A percentile compares a stretch with the other conserved stretches of the same genome.
Conservation (phyloP, 2,329 filamentous ascomycete species). For the Talaromyces sp. region DNA sequence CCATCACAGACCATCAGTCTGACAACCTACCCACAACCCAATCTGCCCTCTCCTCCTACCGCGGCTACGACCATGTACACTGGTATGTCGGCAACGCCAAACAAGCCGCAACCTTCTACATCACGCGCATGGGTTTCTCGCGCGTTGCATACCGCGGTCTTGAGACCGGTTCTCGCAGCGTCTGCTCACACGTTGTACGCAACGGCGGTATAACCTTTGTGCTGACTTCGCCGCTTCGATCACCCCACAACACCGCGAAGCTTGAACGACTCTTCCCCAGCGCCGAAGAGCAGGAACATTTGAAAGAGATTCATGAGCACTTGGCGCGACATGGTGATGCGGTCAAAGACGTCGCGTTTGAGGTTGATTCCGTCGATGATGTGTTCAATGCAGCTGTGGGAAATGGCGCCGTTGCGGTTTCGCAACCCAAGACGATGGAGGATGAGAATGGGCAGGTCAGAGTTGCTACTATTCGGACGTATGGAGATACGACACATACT, state of each 20-base stretch:
- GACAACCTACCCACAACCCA: conserved; percentile 10
- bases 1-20: conserved; percentile 16
- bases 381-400: conserved; percentile 72
- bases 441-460: conserved; percentile 65
- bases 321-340: conserved; percentile 86
- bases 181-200: conserved; percentile 71
- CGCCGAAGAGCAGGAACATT: conserved; percentile 59
- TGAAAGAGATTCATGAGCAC: conserved; percentile 76
- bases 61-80: conserved; percentile 86
- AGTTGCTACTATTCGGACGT: conserved; percentile 80
- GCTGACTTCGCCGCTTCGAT: conserved; percentile 52
- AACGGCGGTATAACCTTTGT: conserved; percentile 45
- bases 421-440: conserved; percentile 54
- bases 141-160: conserved; percentile 80
- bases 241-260: conserved; percentile 31
- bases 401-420: conserved; percentile 42
- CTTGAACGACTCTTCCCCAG: conserved; percentile 55
- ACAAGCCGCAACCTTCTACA: conserved; percentile 87
- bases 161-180: conserved; percentile 77
- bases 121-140: conserved; percentile 80
- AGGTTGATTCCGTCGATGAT: conserved; percentile 81
- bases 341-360: conserved; percentile 92
- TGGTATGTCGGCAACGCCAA: conserved; percentile 98
- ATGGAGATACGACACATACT: conserved; percentile 93
- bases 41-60: conserved; percentile 48